phyloP scores from a whole-genome alignment of 2,329 filamentous ascomycete genomes.

The Neofusicoccum umdonicola region DNA sequence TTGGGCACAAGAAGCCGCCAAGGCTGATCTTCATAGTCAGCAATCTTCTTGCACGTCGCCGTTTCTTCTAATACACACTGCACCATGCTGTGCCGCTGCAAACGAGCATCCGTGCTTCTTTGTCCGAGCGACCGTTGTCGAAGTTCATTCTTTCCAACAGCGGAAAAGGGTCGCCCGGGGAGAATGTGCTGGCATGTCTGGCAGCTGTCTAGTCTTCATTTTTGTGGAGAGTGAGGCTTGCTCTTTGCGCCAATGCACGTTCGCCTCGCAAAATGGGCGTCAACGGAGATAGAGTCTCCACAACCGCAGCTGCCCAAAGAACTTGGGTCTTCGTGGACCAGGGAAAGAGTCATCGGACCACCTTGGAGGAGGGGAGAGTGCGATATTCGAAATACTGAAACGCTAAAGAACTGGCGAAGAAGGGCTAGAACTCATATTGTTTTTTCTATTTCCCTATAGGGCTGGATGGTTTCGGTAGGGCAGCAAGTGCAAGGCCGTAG shows the following conservation, averaged over 20 bases:
- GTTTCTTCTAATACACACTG: not conserved
- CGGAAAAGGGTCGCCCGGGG: not conserved
- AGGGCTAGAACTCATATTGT: not conserved
- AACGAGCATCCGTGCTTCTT: not conserved
- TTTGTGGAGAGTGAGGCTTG: not conserved
- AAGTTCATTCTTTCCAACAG: not conserved
- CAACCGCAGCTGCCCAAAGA: not conserved
- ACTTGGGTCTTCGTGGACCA: not conserved
- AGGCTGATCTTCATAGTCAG: not conserved
- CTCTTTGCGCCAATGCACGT: not conserved
- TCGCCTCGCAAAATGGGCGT: conserved; percentile 2
- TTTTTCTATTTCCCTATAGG: conserved; percentile 2
- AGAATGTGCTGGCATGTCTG: not conserved
- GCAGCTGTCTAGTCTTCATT: not conserved
- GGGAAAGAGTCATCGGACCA: not conserved
- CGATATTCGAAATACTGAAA: not conserved
- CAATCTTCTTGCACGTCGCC: not conserved
- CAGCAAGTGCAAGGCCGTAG: not conserved
- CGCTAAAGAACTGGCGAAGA: not conserved
- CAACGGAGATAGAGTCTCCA: not conserved
- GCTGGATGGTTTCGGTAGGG: not conserved
- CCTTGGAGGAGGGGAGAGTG: not conserved
- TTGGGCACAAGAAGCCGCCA: not conserved
- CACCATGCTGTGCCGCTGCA: no score
- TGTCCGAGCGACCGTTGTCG: not conserved